Percentiles rank a stretch among this genome's conserved stretches.
phyloP scores from a whole-genome alignment of 371 early-diverging fungal genomes.

The Actinomortierella ambigua region DNA sequence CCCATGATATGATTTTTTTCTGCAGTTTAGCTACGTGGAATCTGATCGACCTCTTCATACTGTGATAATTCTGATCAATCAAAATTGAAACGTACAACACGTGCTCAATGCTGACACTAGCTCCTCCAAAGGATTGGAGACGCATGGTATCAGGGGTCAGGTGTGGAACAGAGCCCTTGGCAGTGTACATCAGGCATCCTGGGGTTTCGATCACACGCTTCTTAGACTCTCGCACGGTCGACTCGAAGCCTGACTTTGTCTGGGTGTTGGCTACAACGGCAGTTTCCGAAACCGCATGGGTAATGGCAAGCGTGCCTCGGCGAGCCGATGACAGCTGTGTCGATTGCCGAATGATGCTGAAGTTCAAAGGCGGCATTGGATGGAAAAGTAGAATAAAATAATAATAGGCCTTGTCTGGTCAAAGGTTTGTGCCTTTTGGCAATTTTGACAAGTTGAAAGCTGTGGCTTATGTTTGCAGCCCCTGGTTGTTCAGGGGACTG shows the following conservation, averaged over 20 bases:
- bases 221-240: not conserved
- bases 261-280: not conserved
- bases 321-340: slow-evolving; percentile 36
- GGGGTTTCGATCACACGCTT: slow-evolving; percentile 62
- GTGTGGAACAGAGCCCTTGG: slow-evolving; percentile 78
- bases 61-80: no score
- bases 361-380: slow-evolving; percentile 34
- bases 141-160: slow-evolving; percentile 69
- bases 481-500: no score
- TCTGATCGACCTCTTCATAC: no score
- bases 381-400: no score
- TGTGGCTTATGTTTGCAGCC: no score
- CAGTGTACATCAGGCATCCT: slow-evolving; percentile 70
- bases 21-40: no score
- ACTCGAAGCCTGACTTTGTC: slow-evolving; percentile 1
- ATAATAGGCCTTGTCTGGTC: no score
- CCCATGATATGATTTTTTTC: no score
- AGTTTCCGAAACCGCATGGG: not conserved
- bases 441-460: no score
- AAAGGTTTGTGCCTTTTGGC: no score
- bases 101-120: slow-evolving; percentile 62
- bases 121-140: slow-evolving; percentile 50
- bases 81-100: slow-evolving; percentile 49
- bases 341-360: slow-evolving; percentile 38
- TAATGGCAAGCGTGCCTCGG: slow-evolving; percentile 31